Evolutionary conservation across 306 rosid genomes (phyloP).

Genomic region (Sindora glabra): DNA sequence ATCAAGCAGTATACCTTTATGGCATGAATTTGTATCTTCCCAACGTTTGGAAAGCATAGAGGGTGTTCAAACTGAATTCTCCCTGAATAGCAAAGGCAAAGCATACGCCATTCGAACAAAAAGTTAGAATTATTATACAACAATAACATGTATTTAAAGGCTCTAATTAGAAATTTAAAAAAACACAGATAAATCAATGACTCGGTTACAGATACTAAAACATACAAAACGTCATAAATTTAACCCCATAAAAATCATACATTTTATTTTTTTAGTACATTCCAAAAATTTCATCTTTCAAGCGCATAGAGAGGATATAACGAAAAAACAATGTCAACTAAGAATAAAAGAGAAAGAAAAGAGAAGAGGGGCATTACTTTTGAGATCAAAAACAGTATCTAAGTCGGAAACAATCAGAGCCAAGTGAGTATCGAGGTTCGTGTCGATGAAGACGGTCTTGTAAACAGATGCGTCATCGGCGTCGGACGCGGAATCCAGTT

Average conservation of each 20-base stretch:
- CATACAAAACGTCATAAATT: too few relatives aligned
- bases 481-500: too few relatives aligned
- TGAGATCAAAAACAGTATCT: conserved; percentile 55
- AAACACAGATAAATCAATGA: neutral
- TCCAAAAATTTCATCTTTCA: neutral
- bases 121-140: neutral
- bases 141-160: neutral
- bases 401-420: conserved; percentile 35
- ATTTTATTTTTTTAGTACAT: neutral
- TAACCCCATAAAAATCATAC: too few relatives aligned
- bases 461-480: neutral
- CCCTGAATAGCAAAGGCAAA: conserved; percentile 13
- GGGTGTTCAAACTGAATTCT: conserved; percentile 18
- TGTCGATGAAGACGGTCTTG: conserved; percentile 45
- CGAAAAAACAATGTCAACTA: neutral
- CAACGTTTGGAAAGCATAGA: conserved; percentile 29
- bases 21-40: conserved; percentile 29
- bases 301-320: neutral
- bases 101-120: neutral
- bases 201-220: neutral
- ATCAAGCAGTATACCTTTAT: conserved; percentile 24
- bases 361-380: conserved; percentile 29
- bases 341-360: neutral
- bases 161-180: neutral
- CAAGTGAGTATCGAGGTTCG: conserved; percentile 65